These are phyloP conservation scores for Aspergillus nanangensis DNA, from an alignment of 495 filamentous ascomycete species.

Conservation along the genomic window DNA sequence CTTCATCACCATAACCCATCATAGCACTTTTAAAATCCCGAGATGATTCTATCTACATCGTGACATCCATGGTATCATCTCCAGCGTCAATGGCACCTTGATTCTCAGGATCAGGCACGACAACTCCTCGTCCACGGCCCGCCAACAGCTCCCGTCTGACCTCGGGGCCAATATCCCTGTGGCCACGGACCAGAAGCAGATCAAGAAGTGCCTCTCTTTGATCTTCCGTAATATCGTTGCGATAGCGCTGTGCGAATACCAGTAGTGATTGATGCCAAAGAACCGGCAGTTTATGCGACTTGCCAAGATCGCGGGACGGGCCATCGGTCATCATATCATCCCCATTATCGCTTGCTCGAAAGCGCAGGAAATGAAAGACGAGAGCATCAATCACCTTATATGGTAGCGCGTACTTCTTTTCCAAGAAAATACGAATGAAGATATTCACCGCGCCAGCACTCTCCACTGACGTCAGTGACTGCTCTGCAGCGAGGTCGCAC, in stretches of 20 bases:
- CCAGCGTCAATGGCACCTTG: slow-evolving; percentile 60
- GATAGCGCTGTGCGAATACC: slow-evolving; percentile 89
- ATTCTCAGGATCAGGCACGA: slow-evolving; percentile 49
- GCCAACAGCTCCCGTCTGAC: slow-evolving; percentile 86
- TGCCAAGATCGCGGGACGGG: slow-evolving; percentile 31
- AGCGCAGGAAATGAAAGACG: slow-evolving; percentile 94
- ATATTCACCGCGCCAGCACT: slow-evolving; percentile 82
- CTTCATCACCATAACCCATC: too few species aligned
- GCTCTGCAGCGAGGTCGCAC: slow-evolving; percentile 88
- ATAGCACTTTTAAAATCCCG: neutral
- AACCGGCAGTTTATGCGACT: slow-evolving; percentile 65
- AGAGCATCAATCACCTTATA: slow-evolving; percentile 92
- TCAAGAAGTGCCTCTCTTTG: slow-evolving; percentile 90
- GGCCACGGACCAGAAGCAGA: slow-evolving; percentile 79
- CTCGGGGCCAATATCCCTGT: slow-evolving; percentile 85
- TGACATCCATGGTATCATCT: slow-evolving; percentile 85
- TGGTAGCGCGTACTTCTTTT: slow-evolving; percentile 95
- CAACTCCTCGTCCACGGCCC: slow-evolving; percentile 79
- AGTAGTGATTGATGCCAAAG: slow-evolving; percentile 88
- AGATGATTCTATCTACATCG: slow-evolving; percentile 33
- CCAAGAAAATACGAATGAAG: slow-evolving; percentile 85
- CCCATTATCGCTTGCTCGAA: slow-evolving; percentile 54
- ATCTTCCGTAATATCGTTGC: slow-evolving; percentile 89
- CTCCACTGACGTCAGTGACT: slow-evolving; percentile 69
- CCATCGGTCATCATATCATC: slow-evolving; percentile 46